Base-by-base conservation (phyloP, 139 green algal genomes). In the Volvox reticuliferus region DNA sequence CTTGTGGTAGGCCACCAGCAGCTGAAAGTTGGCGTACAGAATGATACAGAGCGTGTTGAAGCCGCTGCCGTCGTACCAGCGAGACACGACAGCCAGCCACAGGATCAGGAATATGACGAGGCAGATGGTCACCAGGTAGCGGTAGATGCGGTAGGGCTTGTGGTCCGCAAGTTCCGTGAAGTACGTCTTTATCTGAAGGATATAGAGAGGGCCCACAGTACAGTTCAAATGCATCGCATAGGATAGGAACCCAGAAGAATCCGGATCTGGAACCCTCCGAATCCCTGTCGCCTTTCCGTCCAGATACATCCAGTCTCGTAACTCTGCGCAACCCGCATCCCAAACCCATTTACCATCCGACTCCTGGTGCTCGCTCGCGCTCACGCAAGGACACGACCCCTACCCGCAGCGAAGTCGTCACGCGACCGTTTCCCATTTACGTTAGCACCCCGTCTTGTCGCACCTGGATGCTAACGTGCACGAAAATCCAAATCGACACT, bases 111-210 rank as follows among this genome's bases (percentile, higher is more conserved):
- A 92, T 0, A 84, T 24, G 32, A 92, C 24, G 20, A 92, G 55
- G 30, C 2, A n/a, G 21, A 88, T 32, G 13, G 75, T 82, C 55
- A 92, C 19, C 2, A 88, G 55, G 85, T 91, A 94, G 32, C 78
- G 79, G 89, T 91, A 93, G 88, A 95, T 95, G 71, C 93, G 84
- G 90, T 91, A 93, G 17, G 88, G 91, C 91, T 93, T 95, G 84
- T 95, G 90, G 88, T 91, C 77, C 9, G 93, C 87, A 30, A 91
- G 87, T 77, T 91, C 87, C 76, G 87, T 91, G 87, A 86, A 91
- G 76, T 91, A 91, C 18, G 61, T 85, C 85, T 82, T 71, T 22
- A 87, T 63, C 79, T 91, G 44, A 55, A 55, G 44, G 44, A 55
- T 55, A 14, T 55, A 55, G 44, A 55, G 44, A 55, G 44, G 44